Conservation (phyloP, 768 basidiomycete genomes). For the Russula brevipes region DNA sequence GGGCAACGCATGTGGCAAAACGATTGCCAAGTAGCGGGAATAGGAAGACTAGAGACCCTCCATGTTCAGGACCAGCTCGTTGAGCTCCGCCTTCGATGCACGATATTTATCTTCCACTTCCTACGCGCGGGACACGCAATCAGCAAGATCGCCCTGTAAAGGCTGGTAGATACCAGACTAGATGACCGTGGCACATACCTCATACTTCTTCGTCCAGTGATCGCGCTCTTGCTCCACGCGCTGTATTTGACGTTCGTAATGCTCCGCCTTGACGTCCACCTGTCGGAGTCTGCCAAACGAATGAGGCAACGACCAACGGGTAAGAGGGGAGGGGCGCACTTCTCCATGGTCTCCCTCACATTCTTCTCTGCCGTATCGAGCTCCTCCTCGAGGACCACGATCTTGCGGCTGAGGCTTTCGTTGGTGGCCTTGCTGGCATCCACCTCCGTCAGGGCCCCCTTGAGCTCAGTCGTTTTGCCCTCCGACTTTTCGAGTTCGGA, state of each 20-base stretch:
- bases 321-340: constrained; percentile 51
- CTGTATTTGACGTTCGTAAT: constrained; percentile 89
- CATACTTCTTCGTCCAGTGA: constrained; percentile 89
- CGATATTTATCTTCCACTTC: constrained; percentile 67
- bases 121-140: constrained; percentile 37
- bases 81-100: constrained; percentile 71
- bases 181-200: constrained; percentile 49
- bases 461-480: constrained; percentile 55
- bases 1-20: background rate
- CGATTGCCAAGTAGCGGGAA: background rate
- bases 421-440: constrained; percentile 65
- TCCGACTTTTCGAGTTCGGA: constrained; percentile 68
- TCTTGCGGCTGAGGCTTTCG: constrained; percentile 75
- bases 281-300: constrained; percentile 67
- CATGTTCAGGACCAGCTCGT: constrained; percentile 76
- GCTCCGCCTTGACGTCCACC: constrained; percentile 98
- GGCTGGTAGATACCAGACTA: background rate
- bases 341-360: constrained; percentile 92
- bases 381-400: constrained; percentile 91
- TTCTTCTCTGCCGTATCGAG: constrained; percentile 95
- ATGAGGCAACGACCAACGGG: background rate
- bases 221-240: constrained; percentile 89
- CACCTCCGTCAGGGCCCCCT: constrained; percentile 59
- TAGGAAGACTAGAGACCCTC: constrained; percentile 32
- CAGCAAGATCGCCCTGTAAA: background rate